phyloP scores from a whole-genome alignment of 495 filamentous ascomycete species.

The Xylaria scruposa region DNA sequence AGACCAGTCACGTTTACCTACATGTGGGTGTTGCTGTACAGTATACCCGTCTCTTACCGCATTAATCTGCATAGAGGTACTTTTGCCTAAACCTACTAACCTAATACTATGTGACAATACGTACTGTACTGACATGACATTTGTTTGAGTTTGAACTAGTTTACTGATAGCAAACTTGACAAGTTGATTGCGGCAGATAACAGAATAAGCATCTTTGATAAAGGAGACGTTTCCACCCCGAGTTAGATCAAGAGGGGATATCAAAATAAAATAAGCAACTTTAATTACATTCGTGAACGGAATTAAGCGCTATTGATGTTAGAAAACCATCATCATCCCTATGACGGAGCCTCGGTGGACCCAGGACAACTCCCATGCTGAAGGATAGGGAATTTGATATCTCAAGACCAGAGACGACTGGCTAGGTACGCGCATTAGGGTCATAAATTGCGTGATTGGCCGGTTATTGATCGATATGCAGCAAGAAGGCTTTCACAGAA shows the following conservation, averaged over 20 bases:
- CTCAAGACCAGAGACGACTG: neutral
- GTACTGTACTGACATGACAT: neutral
- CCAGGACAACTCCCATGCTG: neutral
- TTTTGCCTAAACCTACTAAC: neutral
- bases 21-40: neutral
- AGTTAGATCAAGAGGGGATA: neutral
- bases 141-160: neutral
- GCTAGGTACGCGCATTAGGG: neutral
- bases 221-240: neutral
- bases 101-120: neutral
- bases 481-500: neutral
- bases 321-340: neutral
- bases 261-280: neutral
- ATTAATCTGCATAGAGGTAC: neutral
- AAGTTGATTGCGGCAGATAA: neutral
- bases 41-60: conserved; percentile 1
- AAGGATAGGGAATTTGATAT: conserved; percentile 12
- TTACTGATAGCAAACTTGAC: neutral
- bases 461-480: neutral
- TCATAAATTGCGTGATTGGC: neutral
- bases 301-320: neutral
- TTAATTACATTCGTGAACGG: neutral
- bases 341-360: neutral
- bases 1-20: neutral
- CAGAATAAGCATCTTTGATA: neutral